These are phyloP conservation scores for Ophiostoma sp. DNA, from an alignment of 2,329 filamentous ascomycete species.

Conservation along the genomic window DNA sequence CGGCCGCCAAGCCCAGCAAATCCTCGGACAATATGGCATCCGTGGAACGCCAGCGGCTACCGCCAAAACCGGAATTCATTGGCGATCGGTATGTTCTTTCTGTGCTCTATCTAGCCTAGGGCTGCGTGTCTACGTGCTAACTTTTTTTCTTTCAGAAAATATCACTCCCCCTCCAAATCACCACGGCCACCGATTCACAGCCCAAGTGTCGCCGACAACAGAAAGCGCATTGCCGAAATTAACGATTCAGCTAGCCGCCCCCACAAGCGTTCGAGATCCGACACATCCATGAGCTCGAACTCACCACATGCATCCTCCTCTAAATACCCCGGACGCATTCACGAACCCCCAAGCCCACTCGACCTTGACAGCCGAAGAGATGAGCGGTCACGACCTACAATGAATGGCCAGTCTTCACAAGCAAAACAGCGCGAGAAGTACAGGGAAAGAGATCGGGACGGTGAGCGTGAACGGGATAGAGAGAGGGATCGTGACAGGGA, in stretches of 20 bases:
- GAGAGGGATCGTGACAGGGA: slow-evolving; percentile 14
- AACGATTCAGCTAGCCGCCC: slow-evolving; percentile 41
- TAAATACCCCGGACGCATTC: slow-evolving; percentile 17
- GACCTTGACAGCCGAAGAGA: slow-evolving; percentile 23
- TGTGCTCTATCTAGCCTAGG: not conserved
- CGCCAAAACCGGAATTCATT: slow-evolving; percentile 24
- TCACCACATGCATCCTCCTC: slow-evolving; percentile 18
- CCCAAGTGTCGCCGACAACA: slow-evolving; percentile 38
- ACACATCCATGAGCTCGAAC: slow-evolving; percentile 29
- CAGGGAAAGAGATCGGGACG: slow-evolving; percentile 8
- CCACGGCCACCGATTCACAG: slow-evolving; percentile 28
- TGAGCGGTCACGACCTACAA: slow-evolving; percentile 16
- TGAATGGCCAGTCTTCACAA: slow-evolving; percentile 19
- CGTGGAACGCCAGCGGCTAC: slow-evolving; percentile 18
- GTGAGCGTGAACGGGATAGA: slow-evolving; percentile 9
- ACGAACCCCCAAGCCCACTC: slow-evolving; percentile 24
- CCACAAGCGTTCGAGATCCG: slow-evolving; percentile 44
- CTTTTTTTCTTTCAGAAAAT: slow-evolving; percentile 27
- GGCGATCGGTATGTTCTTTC: slow-evolving; percentile 31
- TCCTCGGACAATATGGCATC: slow-evolving; percentile 25
- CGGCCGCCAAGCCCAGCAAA: slow-evolving; percentile 22
- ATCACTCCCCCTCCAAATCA: slow-evolving; percentile 31
- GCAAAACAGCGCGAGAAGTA: slow-evolving; percentile 18
- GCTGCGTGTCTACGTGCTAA: not conserved
- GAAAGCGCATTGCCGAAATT: slow-evolving; percentile 43